Conservation (phyloP, 2,329 filamentous ascomycete genomes). For the Diaporthe citrichinensis region DNA sequence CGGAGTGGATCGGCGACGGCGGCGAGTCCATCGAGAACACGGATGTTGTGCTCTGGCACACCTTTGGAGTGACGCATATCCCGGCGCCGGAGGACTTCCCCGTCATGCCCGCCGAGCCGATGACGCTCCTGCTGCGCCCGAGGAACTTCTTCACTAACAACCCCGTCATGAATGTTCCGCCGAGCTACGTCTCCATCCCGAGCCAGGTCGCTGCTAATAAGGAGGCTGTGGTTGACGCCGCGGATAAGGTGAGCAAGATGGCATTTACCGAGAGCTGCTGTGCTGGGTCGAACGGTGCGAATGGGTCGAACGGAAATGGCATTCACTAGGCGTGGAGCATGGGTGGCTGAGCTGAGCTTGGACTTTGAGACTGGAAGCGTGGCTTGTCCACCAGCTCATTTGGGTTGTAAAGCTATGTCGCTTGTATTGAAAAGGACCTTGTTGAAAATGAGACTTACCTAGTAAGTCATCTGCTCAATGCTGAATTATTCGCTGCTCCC, state of each 20-base stretch:
- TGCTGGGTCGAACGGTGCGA: constrained; percentile 37
- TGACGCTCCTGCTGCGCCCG: constrained; percentile 83
- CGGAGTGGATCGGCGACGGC: constrained; percentile 83
- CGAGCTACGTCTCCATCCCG: constrained; percentile 80
- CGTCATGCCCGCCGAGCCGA: constrained; percentile 89
- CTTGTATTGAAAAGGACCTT: not conserved
- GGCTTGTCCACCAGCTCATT: too few species aligned
- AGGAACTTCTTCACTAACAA: constrained; percentile 87
- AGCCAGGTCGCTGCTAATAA: constrained; percentile 71
- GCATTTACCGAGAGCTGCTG: constrained; percentile 46
- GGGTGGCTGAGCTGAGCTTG: not conserved
- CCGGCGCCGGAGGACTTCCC: constrained; percentile 92
- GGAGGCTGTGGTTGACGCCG: constrained; percentile 59
- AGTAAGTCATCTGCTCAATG: not conserved
- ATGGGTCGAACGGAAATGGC: constrained; percentile 12
- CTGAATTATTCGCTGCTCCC: not conserved
- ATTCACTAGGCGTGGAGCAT: not conserved
- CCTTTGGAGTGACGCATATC: constrained; percentile 92
- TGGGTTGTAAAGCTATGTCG: not conserved
- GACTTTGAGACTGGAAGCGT: not conserved
- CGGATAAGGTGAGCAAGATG: constrained; percentile 63
- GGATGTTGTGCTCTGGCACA: constrained; percentile 94
- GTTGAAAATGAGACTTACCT: not conserved
- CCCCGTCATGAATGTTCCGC: constrained; percentile 84
- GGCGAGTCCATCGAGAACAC: constrained; percentile 80